Evolutionary conservation across 2,329 filamentous ascomycete genomes (phyloP).

Genomic region (Ophiostoma pallidulum): DNA sequence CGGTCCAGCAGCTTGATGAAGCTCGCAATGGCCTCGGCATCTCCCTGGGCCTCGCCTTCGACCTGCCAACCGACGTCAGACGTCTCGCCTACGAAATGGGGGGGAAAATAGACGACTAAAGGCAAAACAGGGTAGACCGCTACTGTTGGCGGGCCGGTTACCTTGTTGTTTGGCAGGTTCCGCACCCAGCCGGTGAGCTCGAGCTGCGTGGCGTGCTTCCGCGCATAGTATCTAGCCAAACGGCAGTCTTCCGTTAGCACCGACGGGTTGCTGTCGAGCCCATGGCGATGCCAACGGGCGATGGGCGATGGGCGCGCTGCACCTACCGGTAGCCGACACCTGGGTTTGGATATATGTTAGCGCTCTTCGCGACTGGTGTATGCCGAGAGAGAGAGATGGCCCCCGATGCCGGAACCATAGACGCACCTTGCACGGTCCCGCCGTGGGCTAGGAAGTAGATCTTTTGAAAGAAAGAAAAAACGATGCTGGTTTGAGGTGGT

Average conservation of each 20-base stretch:
- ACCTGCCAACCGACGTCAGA: conserved; percentile 65
- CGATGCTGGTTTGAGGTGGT: neutral
- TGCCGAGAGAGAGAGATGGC: no score
- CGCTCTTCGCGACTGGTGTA: no score
- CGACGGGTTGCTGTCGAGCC: neutral
- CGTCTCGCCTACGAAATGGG: no score
- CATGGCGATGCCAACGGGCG: rapidly evolving
- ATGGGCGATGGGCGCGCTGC: no score
- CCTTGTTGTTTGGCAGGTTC: conserved; percentile 49
- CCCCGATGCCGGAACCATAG: no score
- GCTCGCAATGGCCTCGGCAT: conserved; percentile 51
- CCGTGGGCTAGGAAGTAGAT: conserved; percentile 58
- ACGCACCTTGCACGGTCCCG: conserved; percentile 53
- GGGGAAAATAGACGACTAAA: no score
- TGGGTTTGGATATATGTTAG: conserved; percentile 18
- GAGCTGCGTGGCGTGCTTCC: conserved; percentile 39
- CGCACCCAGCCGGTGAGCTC: conserved; percentile 52
- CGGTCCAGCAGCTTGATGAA: conserved; percentile 67
- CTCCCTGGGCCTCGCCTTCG: conserved; percentile 79
- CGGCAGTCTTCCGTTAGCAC: no score
- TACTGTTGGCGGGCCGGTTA: no score
- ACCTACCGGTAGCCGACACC: conserved; percentile 47
- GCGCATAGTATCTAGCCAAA: conserved; percentile 49
- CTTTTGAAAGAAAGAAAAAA: no score
- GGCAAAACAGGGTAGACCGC: no score